A percentile compares a stretch with the other conserved stretches of the same genome.
phyloP scores from a whole-genome alignment of 106 monocot genomes.

The Agapanthus africanus region DNA sequence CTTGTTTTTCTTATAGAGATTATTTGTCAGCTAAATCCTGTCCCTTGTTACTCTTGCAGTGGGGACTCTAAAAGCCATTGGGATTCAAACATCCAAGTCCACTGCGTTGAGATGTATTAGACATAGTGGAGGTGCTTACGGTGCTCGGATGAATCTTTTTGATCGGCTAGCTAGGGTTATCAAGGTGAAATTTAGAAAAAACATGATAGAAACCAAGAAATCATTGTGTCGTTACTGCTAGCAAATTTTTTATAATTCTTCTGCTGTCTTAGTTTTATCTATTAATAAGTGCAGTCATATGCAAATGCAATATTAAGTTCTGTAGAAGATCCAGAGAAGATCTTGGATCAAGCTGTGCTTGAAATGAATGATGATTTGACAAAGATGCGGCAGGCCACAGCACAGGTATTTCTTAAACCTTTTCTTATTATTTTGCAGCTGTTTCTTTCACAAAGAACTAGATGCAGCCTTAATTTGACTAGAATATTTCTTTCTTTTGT shows the following conservation, averaged over 20 bases:
- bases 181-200: conserved; percentile 41
- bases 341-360: conserved; percentile 91
- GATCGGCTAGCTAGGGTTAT: conserved; percentile 75
- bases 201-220: no score
- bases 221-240: background rate
- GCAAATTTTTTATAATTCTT: background rate
- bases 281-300: conserved; percentile 59
- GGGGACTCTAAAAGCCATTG: conserved; percentile 31
- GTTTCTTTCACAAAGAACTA: background rate
- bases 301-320: conserved; percentile 87
- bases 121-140: conserved; percentile 64
- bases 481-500: background rate
- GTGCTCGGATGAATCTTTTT: conserved; percentile 79
- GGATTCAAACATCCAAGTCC: conserved; percentile 23
- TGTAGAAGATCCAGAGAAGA: conserved; percentile 95
- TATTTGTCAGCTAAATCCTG: no score
- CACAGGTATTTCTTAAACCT: conserved; percentile 74
- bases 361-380: conserved; percentile 98
- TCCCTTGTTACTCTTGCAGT: conserved; percentile 14
- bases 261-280: background rate
- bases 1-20: no score
- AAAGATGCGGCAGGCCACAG: conserved; percentile 98
- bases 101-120: conserved; percentile 42
- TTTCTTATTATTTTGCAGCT: no score
- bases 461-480: background rate